phyloP scores from a whole-genome alignment of 805 yeast species.

The Kodamaea jinghongensis region DNA sequence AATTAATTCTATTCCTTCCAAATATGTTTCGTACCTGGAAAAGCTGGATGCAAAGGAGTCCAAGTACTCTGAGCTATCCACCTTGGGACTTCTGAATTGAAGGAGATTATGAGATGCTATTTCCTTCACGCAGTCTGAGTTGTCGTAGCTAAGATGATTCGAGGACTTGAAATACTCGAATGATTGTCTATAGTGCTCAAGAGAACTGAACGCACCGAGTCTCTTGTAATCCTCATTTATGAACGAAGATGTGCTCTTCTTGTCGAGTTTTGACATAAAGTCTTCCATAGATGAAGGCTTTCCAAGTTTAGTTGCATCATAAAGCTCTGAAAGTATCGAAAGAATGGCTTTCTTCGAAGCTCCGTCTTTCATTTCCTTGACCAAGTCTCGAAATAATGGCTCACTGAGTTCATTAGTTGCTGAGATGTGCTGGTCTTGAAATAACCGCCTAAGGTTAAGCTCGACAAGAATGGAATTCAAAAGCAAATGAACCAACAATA shows the following conservation, averaged over 20 bases:
- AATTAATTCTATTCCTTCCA: background rate
- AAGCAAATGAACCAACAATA: slow-evolving; percentile 21
- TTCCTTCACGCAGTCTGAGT: slow-evolving; percentile 25
- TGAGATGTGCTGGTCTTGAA: slow-evolving; percentile 8
- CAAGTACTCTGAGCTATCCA: slow-evolving; percentile 22
- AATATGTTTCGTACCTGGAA: slow-evolving; percentile 3
- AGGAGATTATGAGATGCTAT: slow-evolving; percentile 17
- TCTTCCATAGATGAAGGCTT: slow-evolving; percentile 13
- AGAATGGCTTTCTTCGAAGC: slow-evolving; percentile 18
- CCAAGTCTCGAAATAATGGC: slow-evolving; percentile 17
- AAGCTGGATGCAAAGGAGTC: slow-evolving; percentile 13
- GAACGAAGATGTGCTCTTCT: slow-evolving; percentile 9
- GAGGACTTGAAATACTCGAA: slow-evolving; percentile 30
- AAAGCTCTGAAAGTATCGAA: slow-evolving; percentile 12
- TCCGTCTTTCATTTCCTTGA: slow-evolving; percentile 17
- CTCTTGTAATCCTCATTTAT: slow-evolving; percentile 11
- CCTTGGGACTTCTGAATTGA: slow-evolving; percentile 12
- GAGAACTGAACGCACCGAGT: slow-evolving; percentile 22
- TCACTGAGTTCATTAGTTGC: background rate
- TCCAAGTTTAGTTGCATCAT: slow-evolving; percentile 8
- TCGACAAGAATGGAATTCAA: slow-evolving; percentile 29
- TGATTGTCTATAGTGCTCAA: slow-evolving; percentile 21
- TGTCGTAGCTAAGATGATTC: slow-evolving; percentile 30
- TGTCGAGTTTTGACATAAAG: slow-evolving; percentile 16
- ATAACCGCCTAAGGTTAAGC: slow-evolving; percentile 23